phyloP scores from a whole-genome alignment of 169 alveolate genomes.

The Plasmodium inui region DNA sequence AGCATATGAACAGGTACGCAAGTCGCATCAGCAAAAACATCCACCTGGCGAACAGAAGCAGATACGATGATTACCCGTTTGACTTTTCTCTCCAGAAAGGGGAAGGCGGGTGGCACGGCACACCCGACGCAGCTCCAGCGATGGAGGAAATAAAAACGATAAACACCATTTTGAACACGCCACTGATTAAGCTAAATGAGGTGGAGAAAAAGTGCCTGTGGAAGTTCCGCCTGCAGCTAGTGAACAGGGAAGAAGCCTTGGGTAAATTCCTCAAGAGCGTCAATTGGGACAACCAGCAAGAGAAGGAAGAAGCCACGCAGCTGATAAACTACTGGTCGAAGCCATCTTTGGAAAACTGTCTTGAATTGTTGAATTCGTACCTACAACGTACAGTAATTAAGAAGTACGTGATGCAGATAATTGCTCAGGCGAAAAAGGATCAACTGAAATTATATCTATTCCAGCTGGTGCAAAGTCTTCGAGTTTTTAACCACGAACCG shows the following conservation, averaged over 20 bases:
- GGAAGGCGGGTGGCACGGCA: background rate
- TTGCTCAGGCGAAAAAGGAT: conserved; percentile 40
- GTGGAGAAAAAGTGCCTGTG: conserved; percentile 75
- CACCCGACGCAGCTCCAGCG: conserved; percentile 12
- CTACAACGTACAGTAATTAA: conserved; percentile 28
- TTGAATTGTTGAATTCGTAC: conserved; percentile 79
- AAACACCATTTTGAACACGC: conserved; percentile 20
- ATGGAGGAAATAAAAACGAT: conserved; percentile 54
- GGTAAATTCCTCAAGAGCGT: conserved; percentile 77
- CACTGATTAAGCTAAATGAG: conserved; percentile 63
- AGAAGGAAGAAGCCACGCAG: conserved; percentile 56
- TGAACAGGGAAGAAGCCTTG: conserved; percentile 71
- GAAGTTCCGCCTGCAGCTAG: conserved; percentile 71
- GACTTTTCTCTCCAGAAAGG: conserved; percentile 26
- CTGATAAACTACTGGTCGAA: conserved; percentile 73
- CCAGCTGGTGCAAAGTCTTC: conserved; percentile 48
- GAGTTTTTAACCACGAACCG: conserved; percentile 34
- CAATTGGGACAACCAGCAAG: conserved; percentile 68
- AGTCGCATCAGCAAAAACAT: conserved; percentile 50
- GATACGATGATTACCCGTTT: conserved; percentile 73
- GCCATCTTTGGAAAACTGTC: conserved; percentile 66
- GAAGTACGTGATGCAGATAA: conserved; percentile 50
- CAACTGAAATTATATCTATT: conserved; percentile 49
- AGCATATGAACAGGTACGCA: conserved; percentile 36
- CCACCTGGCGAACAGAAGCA: conserved; percentile 12